Base-by-base conservation (phyloP, 192 early-diverging fungal species). In the Backusella liffmaniae region DNA sequence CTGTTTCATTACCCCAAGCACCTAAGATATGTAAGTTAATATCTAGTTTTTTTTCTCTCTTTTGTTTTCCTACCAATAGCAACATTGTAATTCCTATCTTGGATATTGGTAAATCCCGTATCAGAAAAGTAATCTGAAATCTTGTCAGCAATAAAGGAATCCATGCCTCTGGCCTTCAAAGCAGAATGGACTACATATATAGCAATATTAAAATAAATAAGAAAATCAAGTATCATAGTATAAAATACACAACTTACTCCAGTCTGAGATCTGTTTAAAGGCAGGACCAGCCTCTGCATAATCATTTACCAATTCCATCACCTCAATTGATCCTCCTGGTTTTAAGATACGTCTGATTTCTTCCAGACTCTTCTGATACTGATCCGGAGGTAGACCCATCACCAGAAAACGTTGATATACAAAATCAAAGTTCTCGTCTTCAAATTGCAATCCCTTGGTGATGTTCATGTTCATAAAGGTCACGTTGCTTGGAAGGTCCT, bases 331-430 rank as follows among this genome's bases (percentile, higher is more conserved):
- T 15, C 82, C 82, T 65, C 66, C 51, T n/a, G 76, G 73, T 42
- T 76, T 77, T 2, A 83, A 41, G 16, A 83, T 37, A 23, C 79
- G 76, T 18, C 73, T 74, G 7, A 80, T 76, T 56, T 80, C 82
- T 0, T 78, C 32, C 12, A 83, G 35, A 2, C 70, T 70, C 5
- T 66, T 29, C 2, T 32, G 39, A 32, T 81, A 81, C 29, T 74
- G 68, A 21, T 75, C 73, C 0, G 49, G 35, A 1, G 80, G 26
- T 12, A 81, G 74, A 3, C 80, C 80, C 80, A 81, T 81, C 1
- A 81, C 80, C n/a, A 81, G 37, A 49, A 77, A 81, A 35, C 80
- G 80, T 30, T 83, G 82, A 15, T 77, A 83, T 12, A 83, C 82
- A 72, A 76, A 83, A 49, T 77, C 78, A 77, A 83, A 83, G 5